Base-by-base conservation (phyloP, 208 protist genomes). In the Trypanosoma boissoni region DNA sequence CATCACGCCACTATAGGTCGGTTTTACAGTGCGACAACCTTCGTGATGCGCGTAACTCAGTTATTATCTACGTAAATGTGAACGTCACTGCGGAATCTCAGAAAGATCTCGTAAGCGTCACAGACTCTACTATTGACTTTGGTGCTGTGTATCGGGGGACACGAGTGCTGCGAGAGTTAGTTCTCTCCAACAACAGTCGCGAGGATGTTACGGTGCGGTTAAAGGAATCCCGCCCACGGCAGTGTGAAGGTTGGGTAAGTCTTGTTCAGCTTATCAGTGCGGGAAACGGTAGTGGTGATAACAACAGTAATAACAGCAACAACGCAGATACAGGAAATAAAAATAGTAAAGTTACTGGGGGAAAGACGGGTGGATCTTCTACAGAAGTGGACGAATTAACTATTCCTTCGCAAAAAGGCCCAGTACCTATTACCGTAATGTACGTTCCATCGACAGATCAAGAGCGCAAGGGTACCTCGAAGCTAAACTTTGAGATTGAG, bases 1-100 rank as follows among this genome's bases (percentile, higher is more conserved):
- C 31, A 51, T 63, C 26, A 26, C 65, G 68, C 28, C 66, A 79
- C 29, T 88, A 89, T 58, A 73, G 79, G 36, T 59, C 76, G 3
- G 61, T 86, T 4, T 56, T 94, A 18, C 84, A 91, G 58, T 94
- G 87, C 36, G 87, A 94, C 53, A 94, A 94, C 64, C 59, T 94
- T 29, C 67, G 72, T 23, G 80, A 94, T 49, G 50, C 50, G 9
- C 71, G 78, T 29, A 94, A 94, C 42, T 81, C 73, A 3, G 63
- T 58, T 5, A 63, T 80, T n/a, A 48, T 94, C 12, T 79, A 85
- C 45, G 75, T 94, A 9, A 84, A 69, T 49, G 70, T 91, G 16
- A 88, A 83, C 52, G 71, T 88, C 0, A 29, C 64, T 12, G 57
- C 64, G 2, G 78, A 89, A 21, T 75, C 75, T n/a, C 75, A 88